These are phyloP conservation scores for Pterulicium gracile DNA, from an alignment of 1,284 basidiomycete genomes.

Conservation along the genomic window DNA sequence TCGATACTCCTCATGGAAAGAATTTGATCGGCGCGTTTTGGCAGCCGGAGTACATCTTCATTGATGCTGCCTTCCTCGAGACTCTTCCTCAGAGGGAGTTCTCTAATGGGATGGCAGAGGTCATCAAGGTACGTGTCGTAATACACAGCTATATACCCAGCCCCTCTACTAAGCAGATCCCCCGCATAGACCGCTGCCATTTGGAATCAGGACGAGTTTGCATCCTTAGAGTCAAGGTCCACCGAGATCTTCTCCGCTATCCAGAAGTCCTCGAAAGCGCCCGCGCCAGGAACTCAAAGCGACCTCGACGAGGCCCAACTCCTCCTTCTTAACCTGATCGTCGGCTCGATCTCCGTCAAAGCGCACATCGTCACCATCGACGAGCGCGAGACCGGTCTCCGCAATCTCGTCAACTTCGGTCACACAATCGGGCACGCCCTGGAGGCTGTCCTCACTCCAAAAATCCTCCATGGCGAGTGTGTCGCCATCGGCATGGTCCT, in stretches of 20 bases:
- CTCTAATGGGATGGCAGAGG: conserved; percentile 97
- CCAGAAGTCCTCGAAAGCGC: conserved; percentile 53
- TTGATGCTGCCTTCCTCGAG: conserved; percentile 92
- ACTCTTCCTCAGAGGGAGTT: conserved; percentile 91
- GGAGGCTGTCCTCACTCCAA: conserved; percentile 86
- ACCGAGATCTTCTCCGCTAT: conserved; percentile 80
- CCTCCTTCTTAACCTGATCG: conserved; percentile 74
- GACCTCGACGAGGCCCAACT: conserved; percentile 65
- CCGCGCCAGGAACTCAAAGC: conserved; percentile 49
- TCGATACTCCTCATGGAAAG: conserved; percentile 95
- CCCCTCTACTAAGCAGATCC: not conserved
- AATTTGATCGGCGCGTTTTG: conserved; percentile 98
- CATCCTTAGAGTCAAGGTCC: conserved; percentile 74
- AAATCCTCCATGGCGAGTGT: conserved; percentile 90
- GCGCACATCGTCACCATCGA: conserved; percentile 93
- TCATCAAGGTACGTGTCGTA: conserved; percentile 80
- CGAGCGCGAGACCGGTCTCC: conserved; percentile 88
- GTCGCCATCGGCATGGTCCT: conserved; percentile 90
- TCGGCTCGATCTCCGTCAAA: conserved; percentile 85
- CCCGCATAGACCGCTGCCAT: conserved; percentile 83
- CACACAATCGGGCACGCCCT: conserved; percentile 96
- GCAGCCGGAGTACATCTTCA: conserved; percentile 97
- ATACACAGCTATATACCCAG: too few species aligned
- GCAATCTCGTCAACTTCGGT: conserved; percentile 96
- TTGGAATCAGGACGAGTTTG: conserved; percentile 85